phyloP scores from a whole-genome alignment of 352 stramenopile species.

The Chrysophaeum taylorii region DNA sequence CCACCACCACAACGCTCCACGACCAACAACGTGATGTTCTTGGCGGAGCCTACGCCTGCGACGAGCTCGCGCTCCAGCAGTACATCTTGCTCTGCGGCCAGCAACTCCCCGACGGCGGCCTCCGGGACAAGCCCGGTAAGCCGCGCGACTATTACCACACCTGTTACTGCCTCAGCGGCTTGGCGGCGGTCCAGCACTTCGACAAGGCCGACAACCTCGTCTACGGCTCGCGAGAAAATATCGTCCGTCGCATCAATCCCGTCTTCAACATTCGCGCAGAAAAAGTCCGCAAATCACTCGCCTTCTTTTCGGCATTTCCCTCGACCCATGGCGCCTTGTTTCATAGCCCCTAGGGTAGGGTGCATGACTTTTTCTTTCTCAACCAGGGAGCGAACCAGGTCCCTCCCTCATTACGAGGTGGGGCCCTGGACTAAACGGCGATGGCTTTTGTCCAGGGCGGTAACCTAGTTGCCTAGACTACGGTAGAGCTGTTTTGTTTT shows the following conservation, averaged over 20 bases:
- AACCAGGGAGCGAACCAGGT: too few relatives aligned
- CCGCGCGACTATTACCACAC: slow-evolving; percentile 95
- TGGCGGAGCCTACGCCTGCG: too few relatives aligned
- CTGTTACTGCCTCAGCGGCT: slow-evolving; percentile 92
- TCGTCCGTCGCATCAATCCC: slow-evolving; percentile 67
- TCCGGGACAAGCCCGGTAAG: slow-evolving; percentile 86
- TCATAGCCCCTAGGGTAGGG: too few relatives aligned
- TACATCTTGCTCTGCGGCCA: slow-evolving; percentile 88
- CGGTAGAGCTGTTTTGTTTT: too few relatives aligned
- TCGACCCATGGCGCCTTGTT: background rate
- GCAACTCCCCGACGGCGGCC: slow-evolving; percentile 71
- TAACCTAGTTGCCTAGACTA: too few relatives aligned
- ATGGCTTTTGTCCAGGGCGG: too few relatives aligned
- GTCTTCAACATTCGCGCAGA: slow-evolving; percentile 79
- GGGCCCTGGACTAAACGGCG: too few relatives aligned
- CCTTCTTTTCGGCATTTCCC: slow-evolving; percentile 43
- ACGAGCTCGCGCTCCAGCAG: slow-evolving; percentile 47
- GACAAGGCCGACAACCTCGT: slow-evolving; percentile 31
- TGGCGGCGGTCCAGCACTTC: slow-evolving; percentile 80
- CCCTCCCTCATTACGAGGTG: too few relatives aligned
- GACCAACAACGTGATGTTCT: too few relatives aligned
- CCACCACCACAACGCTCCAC: background rate
- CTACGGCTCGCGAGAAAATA: slow-evolving; percentile 39
- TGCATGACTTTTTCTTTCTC: too few relatives aligned
- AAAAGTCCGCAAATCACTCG: slow-evolving; percentile 55